A percentile compares a stretch with the other conserved stretches of the same genome.
Evolutionary conservation across 2,329 filamentous ascomycete genomes (phyloP).

Genomic region (Exophiala sp.): DNA sequence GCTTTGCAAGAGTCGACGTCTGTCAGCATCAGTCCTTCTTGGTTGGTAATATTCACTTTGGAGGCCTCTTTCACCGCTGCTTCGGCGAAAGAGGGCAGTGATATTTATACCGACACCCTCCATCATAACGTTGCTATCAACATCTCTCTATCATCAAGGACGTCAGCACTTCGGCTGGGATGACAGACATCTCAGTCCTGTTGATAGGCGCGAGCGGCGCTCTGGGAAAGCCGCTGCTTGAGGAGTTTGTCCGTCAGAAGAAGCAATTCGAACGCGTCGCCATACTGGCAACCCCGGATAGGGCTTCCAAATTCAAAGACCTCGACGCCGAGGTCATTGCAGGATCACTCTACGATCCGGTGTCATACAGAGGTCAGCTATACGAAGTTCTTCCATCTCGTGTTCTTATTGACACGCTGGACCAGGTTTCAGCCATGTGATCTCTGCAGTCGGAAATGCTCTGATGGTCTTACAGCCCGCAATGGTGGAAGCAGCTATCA

Average conservation of each 20-base stretch:
- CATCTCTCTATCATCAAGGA: background rate
- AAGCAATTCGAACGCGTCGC: conserved; percentile 9
- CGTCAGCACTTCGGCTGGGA: background rate
- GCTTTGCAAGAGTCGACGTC: no score
- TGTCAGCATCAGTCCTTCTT: no score
- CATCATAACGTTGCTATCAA: background rate
- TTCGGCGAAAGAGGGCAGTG: background rate
- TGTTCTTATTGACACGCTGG: background rate
- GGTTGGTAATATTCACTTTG: no score
- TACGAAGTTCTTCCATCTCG: background rate
- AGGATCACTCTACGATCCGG: conserved; percentile 3
- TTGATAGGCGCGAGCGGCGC: conserved; percentile 10
- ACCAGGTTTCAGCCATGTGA: conserved; percentile 11
- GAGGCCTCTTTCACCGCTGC: no score
- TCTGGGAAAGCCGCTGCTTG: conserved; percentile 9
- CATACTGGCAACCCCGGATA: conserved; percentile 7
- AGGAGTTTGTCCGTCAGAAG: conserved; percentile 7
- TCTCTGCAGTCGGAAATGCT: conserved; percentile 9
- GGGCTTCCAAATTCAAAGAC: conserved; percentile 8
- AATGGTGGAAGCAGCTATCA: conserved; percentile 39
- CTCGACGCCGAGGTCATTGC: conserved; percentile 6
- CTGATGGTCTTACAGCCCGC: conserved; percentile 10
- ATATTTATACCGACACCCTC: background rate
- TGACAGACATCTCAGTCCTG: conserved; percentile 9
- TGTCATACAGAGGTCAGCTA: conserved; percentile 4